Evolutionary conservation across 306 rosid genomes (phyloP).

Genomic region (Glycine tomentella): DNA sequence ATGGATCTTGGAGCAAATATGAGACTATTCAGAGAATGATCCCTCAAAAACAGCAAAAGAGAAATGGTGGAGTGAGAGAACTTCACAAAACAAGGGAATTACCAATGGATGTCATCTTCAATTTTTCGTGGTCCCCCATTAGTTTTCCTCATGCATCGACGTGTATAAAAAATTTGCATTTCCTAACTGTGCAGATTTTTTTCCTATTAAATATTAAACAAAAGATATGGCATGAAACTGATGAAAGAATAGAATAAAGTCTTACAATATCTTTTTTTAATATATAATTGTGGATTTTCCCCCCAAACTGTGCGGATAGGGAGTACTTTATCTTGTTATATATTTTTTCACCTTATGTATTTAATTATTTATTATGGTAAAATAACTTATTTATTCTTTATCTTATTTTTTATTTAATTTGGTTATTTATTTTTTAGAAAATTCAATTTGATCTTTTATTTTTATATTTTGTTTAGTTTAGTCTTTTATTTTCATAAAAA

Average conservation of each 20-base stretch:
- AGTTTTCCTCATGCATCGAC: conserved; percentile 4
- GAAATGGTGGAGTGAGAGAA: background rate
- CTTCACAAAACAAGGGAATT: background rate
- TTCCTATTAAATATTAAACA: background rate
- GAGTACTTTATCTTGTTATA: background rate
- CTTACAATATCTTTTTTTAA: no score
- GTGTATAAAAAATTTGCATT: conserved; percentile 4
- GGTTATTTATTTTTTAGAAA: background rate
- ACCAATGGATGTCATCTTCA: background rate
- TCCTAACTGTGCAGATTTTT: background rate
- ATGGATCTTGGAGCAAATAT: background rate
- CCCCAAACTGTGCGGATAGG: background rate
- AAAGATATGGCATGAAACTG: no score
- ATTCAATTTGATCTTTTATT: no score
- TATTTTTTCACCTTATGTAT: background rate
- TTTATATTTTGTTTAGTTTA: no score
- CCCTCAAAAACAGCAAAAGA: conserved; percentile 7
- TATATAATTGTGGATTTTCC: background rate
- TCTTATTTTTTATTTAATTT: no score
- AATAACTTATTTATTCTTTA: no score
- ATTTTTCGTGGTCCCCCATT: background rate
- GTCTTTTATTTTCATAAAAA: no score
- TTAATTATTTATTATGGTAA: no score
- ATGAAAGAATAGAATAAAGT: conserved; percentile 39
- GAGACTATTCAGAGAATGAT: conserved; percentile 7